Conservation (phyloP, 2,329 filamentous ascomycete genomes). For the Cordyceps tenuipes region DNA sequence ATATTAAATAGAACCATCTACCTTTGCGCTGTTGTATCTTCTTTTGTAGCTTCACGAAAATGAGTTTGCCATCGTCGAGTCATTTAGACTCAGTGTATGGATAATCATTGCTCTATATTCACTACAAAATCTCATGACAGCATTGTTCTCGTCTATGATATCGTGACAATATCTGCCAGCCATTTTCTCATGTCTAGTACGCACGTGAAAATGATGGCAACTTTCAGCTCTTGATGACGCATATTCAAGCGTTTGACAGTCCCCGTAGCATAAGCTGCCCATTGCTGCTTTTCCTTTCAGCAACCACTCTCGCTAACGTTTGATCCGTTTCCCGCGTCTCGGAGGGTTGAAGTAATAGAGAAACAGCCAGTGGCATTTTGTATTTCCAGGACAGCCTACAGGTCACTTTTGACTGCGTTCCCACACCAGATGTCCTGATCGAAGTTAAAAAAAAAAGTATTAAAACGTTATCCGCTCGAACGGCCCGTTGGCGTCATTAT, state of each 20-base stretch:
- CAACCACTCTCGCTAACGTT: background rate
- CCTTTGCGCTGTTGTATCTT: background rate
- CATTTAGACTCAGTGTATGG: background rate
- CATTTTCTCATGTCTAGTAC: background rate
- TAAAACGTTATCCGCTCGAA: no score
- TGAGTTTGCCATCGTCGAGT: background rate
- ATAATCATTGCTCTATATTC: background rate
- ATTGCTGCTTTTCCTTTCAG: background rate
- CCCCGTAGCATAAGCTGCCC: background rate
- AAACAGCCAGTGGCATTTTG: no score
- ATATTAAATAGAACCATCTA: slow-evolving; percentile 1
- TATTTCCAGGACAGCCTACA: no score
- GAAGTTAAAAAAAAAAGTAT: no score
- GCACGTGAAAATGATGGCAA: background rate
- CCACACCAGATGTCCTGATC: no score
- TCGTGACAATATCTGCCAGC: background rate
- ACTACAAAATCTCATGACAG: background rate
- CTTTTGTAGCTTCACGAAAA: background rate
- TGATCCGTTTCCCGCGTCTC: background rate
- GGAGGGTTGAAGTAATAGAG: no score
- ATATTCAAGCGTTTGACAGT: background rate
- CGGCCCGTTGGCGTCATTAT: no score
- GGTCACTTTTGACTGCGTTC: background rate
- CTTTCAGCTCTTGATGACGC: background rate
- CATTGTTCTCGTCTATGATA: background rate